These are phyloP conservation scores for Trichosporon sp. DNA, from an alignment of 1,284 basidiomycete genomes.

Conservation along the genomic window DNA sequence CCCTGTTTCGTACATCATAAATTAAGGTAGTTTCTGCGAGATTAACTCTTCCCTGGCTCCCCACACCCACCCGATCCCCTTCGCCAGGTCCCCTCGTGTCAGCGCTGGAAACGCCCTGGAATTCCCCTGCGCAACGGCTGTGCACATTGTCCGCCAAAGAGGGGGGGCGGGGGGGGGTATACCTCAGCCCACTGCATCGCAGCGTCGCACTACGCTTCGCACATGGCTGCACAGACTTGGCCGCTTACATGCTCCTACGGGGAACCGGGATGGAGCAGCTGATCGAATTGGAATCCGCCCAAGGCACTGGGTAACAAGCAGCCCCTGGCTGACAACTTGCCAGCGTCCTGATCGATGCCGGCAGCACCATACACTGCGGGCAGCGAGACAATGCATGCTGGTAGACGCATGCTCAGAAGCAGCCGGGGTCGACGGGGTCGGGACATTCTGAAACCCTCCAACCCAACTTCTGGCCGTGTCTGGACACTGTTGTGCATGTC, in stretches of 20 bases:
- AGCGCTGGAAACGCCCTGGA: background rate
- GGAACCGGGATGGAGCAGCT: background rate
- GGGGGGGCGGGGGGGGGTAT: too few species aligned
- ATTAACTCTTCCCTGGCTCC: background rate
- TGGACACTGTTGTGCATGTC: background rate
- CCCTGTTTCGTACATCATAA: slow-evolving; percentile 1
- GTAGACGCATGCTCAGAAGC: background rate
- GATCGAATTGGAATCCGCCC: background rate
- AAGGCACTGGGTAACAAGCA: background rate
- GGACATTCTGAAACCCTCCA: background rate
- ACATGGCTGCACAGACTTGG: background rate
- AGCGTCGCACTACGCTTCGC: background rate
- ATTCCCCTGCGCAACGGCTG: background rate
- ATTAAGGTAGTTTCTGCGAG: background rate
- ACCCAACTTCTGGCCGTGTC: background rate
- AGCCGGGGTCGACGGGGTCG: background rate
- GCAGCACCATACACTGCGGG: background rate
- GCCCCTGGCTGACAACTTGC: background rate
- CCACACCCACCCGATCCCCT: background rate
- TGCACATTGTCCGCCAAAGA: too few species aligned
- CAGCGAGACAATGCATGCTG: background rate
- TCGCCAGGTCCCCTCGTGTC: background rate
- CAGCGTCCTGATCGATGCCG: background rate
- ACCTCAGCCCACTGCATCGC: too few species aligned
- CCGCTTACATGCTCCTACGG: background rate